Conservation (phyloP, 1,284 basidiomycete species). For the Rhodotorula mucilaginosa region DNA sequence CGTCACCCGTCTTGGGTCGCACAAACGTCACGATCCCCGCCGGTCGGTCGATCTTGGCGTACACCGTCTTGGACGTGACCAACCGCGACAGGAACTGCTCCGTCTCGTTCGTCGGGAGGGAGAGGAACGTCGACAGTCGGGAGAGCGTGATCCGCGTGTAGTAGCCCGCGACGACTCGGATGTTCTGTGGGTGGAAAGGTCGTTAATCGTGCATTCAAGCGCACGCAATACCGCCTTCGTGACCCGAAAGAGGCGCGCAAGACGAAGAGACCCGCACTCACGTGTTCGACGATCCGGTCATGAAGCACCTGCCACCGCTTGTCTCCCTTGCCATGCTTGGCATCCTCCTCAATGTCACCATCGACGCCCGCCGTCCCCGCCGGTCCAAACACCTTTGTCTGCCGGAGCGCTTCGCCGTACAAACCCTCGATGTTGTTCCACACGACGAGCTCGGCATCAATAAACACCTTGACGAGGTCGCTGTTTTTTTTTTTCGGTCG, state of each 20-base stretch:
- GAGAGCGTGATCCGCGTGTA: slow-evolving; percentile 87
- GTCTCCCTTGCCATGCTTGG: slow-evolving; percentile 54
- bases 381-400: slow-evolving; percentile 71
- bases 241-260: slow-evolving; percentile 6
- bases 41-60: slow-evolving; percentile 91
- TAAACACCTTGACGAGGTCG: slow-evolving; percentile 94
- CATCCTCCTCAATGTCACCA: slow-evolving; percentile 43
- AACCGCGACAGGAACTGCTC: slow-evolving; percentile 84
- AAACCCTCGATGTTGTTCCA: slow-evolving; percentile 95
- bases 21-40: slow-evolving; percentile 82
- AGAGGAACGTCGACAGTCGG: slow-evolving; percentile 81
- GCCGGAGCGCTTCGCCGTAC: slow-evolving; percentile 78
- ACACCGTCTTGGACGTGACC: slow-evolving; percentile 86
- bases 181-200: slow-evolving; percentile 62
- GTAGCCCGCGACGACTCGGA: slow-evolving; percentile 90
- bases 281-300: slow-evolving; percentile 93
- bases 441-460: slow-evolving; percentile 91
- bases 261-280: slow-evolving; percentile 52
- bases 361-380: slow-evolving; percentile 38
- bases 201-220: too few relatives aligned
- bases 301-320: slow-evolving; percentile 94
- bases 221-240: too few relatives aligned
- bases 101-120: slow-evolving; percentile 75
- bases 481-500: slow-evolving; percentile 51
- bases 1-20: slow-evolving; percentile 63